Base-by-base conservation (phyloP, 805 yeast genomes). In the Kodamaea kakaduensis region DNA sequence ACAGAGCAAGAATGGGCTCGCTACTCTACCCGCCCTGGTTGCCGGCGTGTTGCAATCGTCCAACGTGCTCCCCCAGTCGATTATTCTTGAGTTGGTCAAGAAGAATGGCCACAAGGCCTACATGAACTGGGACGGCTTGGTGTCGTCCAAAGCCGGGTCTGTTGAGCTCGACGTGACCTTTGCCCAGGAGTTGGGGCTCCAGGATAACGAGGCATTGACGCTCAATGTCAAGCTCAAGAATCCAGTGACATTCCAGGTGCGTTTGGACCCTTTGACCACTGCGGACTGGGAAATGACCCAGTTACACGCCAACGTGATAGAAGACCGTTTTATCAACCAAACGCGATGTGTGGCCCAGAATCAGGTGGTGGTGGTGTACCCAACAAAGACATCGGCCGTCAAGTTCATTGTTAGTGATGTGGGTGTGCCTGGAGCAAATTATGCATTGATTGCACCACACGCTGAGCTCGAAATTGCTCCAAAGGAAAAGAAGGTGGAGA, bases 221-320 rank as follows among this genome's bases (percentile, higher is more conserved):
- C 8, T 36, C 13, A 36, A 26, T 27, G 41, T 83, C 25, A 65
- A 60, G 23, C 51, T 81, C 34, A 69, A 73, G 37, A 63, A 75
- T 9, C 64, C 73, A 24, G 57, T 55, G 36, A 77, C 87, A 1
- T 63, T 68, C 5, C 75, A 78, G 3, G 78, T 89, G 3, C 78
- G 75, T 48, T 69, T 90, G 28, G 96, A 85, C 49, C 97, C 97
- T 0, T 59, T 73, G 13, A 70, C 85, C 0, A 57, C 79, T 2
- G 71, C 81, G 4, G 98, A 90, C 52, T 90, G 97, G 97, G 97
- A 89, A 45, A 63, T 85, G 17, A 84, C 88, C 2, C 96, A 89
- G 51, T 58, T 83, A 2, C 84, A 90, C 56, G 90, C 95, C 2
- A 77, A 73, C 18, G 74, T 70, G 26, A 71, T 90, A 17, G 97